Percentiles rank a stretch among this genome's conserved stretches.
These are phyloP conservation scores for Raffaelea ambrosiae DNA, from an alignment of 2,329 filamentous ascomycete species.

Conservation along the genomic window DNA sequence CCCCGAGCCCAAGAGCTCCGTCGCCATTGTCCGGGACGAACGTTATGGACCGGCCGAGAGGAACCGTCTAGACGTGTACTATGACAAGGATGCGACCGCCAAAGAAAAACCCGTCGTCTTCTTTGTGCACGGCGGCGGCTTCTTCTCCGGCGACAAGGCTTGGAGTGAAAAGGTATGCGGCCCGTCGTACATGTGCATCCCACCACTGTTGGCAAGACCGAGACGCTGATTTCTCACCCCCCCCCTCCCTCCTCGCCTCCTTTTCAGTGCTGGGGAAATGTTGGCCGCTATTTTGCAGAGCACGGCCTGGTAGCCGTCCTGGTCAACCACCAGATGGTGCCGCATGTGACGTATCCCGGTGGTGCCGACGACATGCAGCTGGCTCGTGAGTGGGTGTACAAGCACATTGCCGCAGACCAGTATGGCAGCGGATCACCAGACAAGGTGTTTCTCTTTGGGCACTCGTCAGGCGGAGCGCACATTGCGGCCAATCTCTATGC, in stretches of 20 bases:
- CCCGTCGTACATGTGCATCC: background rate
- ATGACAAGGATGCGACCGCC: background rate
- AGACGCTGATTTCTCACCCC: too few species aligned
- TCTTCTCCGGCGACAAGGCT: constrained; percentile 1
- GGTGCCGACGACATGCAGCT: constrained; percentile 4
- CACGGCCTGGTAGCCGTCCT: background rate
- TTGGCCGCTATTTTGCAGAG: background rate
- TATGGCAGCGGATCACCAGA: background rate
- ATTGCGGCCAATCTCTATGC: constrained; percentile 1
- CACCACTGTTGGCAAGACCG: background rate
- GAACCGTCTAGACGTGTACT: background rate
- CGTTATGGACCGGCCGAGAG: constrained; percentile 1
- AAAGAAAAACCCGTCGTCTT: background rate
- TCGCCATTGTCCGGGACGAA: background rate
- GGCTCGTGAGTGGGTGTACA: constrained; percentile 1
- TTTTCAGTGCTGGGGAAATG: constrained; percentile 1
- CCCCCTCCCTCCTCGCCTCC: too few species aligned
- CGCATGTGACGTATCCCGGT: background rate
- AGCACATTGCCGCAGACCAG: background rate
- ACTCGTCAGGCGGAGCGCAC: background rate
- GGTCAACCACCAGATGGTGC: constrained; percentile 1
- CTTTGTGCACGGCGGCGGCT: constrained; percentile 2
- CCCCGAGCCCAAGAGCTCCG: background rate
- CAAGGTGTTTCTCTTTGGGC: background rate
- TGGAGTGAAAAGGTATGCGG: constrained; percentile 1